Evolutionary conservation across 2,329 filamentous ascomycete genomes (phyloP).

Genomic region (Davidsoniella australis): DNA sequence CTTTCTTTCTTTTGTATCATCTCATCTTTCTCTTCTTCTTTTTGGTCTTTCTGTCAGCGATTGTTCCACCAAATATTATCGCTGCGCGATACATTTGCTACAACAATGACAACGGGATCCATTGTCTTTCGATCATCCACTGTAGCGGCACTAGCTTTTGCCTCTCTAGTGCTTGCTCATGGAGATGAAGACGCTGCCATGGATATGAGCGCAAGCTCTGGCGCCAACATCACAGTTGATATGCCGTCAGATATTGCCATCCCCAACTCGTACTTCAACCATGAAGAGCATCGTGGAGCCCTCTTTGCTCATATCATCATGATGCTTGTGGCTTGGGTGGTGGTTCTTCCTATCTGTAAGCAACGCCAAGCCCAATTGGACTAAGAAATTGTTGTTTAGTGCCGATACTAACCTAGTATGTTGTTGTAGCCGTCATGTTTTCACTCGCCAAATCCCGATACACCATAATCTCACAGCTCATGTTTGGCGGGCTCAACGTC

Average conservation of each 20-base stretch:
- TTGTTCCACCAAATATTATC: background rate
- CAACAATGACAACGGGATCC: background rate
- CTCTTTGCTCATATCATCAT: conserved; percentile 55
- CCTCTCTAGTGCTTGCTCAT: conserved; percentile 7
- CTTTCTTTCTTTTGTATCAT: background rate
- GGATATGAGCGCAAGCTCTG: conserved; percentile 13
- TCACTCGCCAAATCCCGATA: conserved; percentile 66
- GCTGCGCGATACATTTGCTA: conserved; percentile 7
- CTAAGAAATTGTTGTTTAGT: too few relatives aligned
- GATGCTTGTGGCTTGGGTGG: conserved; percentile 56
- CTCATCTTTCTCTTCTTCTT: background rate
- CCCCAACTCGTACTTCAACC: conserved; percentile 41
- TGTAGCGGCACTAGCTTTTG: conserved; percentile 1
- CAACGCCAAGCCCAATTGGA: conserved; percentile 11
- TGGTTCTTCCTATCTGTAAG: conserved; percentile 56
- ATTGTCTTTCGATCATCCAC: background rate
- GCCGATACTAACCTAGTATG: background rate
- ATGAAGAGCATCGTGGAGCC: conserved; percentile 32
- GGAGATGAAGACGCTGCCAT: conserved; percentile 7
- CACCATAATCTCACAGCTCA: conserved; percentile 50
- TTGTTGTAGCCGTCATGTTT: conserved; percentile 56
- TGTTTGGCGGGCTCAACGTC: conserved; percentile 46
- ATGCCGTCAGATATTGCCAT: conserved; percentile 18
- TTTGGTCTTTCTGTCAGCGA: background rate
- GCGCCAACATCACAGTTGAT: conserved; percentile 5